A percentile compares a stretch with the other conserved stretches of the same genome.
Evolutionary conservation across 371 early-diverging fungal genomes (phyloP).

Genomic region (Lichtheimia corymbifera): DNA sequence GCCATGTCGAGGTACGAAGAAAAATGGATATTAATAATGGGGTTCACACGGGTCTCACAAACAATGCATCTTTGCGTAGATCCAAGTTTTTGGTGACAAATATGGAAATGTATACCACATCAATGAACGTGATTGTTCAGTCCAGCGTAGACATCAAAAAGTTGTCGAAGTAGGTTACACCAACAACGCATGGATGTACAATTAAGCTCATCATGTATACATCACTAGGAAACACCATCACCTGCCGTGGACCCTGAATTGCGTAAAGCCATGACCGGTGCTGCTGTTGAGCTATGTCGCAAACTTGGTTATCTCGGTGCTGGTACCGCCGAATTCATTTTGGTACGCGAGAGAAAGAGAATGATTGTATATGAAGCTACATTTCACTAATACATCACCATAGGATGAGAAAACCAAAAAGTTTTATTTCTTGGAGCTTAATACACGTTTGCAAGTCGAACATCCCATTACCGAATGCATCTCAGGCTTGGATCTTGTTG

Average conservation of each 20-base stretch:
- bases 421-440: constrained; percentile 85
- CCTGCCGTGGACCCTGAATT: constrained; percentile 52
- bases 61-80: constrained; percentile 22
- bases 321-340: constrained; percentile 86
- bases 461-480: constrained; percentile 96
- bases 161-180: constrained; percentile 65
- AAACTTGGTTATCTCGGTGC: constrained; percentile 65
- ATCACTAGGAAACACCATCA: constrained; percentile 58
- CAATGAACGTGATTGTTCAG: constrained; percentile 89
- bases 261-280: constrained; percentile 54
- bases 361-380: not conserved
- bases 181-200: not conserved
- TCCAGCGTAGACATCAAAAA: constrained; percentile 89
- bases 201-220: not conserved
- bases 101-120: constrained; percentile 81
- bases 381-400: not conserved
- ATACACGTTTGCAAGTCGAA: constrained; percentile 90
- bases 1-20: constrained; percentile 84
- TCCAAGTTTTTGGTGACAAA: constrained; percentile 85
- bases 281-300: constrained; percentile 63
- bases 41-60: not conserved
- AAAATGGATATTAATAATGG: constrained; percentile 1
- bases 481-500: constrained; percentile 94
- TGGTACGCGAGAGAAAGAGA: constrained; percentile 40
- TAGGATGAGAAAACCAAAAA: constrained; percentile 59